Conservation (phyloP, 495 filamentous ascomycete genomes). For the Penicillium flavigenum region DNA sequence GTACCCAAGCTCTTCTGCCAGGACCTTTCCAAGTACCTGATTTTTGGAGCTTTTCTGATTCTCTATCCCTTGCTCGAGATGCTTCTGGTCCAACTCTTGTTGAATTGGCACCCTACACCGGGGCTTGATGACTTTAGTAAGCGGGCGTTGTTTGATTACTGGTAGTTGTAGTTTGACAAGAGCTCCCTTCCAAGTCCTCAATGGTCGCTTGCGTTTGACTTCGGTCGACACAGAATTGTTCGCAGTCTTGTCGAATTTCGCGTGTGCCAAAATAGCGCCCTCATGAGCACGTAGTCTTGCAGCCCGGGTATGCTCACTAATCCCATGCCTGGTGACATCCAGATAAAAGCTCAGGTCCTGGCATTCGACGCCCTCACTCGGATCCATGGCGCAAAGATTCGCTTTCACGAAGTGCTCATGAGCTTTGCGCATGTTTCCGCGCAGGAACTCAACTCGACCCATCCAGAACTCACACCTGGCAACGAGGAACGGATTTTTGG, state of each 20-base stretch:
- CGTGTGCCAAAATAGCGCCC: background rate
- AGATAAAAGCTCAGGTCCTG: background rate
- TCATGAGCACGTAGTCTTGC: background rate
- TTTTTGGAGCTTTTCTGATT: background rate
- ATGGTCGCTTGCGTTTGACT: background rate
- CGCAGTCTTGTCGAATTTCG: background rate
- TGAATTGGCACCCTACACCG: too few relatives aligned
- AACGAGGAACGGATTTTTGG: background rate
- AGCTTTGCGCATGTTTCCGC: conserved; percentile 10
- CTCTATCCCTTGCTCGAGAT: background rate
- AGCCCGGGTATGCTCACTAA: background rate
- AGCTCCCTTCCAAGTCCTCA: background rate
- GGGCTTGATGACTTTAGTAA: background rate
- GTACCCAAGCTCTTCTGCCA: conserved; percentile 3
- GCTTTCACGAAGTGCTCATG: conserved; percentile 14
- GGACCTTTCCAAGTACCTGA: background rate
- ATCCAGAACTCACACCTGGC: conserved; percentile 23
- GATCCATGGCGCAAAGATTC: conserved; percentile 4
- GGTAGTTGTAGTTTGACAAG: background rate
- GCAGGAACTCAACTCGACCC: conserved; percentile 18
- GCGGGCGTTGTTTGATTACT: background rate
- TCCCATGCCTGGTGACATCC: conserved; percentile 3
- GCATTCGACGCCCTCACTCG: background rate
- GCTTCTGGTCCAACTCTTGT: background rate
- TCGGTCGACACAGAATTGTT: background rate